Evolutionary conservation across 306 rosid species (phyloP).

Genomic region (Begonia peltatifolia): DNA sequence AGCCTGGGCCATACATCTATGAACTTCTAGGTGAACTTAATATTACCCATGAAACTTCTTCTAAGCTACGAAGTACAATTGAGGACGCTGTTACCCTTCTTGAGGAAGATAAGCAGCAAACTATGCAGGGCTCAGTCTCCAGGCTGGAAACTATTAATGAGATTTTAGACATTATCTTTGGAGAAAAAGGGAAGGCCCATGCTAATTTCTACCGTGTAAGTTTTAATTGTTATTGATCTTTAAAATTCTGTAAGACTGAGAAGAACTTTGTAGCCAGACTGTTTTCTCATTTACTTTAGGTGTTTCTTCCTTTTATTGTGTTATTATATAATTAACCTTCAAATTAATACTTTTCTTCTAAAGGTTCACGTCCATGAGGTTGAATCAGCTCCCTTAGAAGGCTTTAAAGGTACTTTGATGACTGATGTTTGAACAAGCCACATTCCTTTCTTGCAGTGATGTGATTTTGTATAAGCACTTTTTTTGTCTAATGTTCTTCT

Average conservation of each 20-base stretch:
- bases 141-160: conserved; percentile 58
- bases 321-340: conserved; percentile 12
- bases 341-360: conserved; percentile 22
- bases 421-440: conserved; percentile 10
- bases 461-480: not conserved
- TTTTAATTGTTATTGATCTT: conserved; percentile 1
- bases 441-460: conserved; percentile 1
- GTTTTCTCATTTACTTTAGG: not conserved
- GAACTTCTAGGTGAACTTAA: conserved; percentile 74
- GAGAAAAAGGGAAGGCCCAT: conserved; percentile 45
- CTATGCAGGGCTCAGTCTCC: conserved; percentile 37
- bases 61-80: conserved; percentile 36
- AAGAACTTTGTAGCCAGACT: conserved; percentile 12
- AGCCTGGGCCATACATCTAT: conserved; percentile 74
- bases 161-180: conserved; percentile 49
- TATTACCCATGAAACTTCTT: conserved; percentile 47
- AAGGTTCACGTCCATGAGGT: conserved; percentile 74
- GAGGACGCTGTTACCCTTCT: conserved; percentile 54
- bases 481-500: not conserved
- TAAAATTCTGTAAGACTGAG: conserved; percentile 1
- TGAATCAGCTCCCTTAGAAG: conserved; percentile 46
- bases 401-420: conserved; percentile 45
- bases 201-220: conserved; percentile 71
- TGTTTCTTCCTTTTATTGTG: not conserved
- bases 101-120: conserved; percentile 69